Percentiles rank a stretch among this genome's conserved stretches.
Conservation (phyloP, 345 rosid genomes). For the Ceriops decandra region DNA sequence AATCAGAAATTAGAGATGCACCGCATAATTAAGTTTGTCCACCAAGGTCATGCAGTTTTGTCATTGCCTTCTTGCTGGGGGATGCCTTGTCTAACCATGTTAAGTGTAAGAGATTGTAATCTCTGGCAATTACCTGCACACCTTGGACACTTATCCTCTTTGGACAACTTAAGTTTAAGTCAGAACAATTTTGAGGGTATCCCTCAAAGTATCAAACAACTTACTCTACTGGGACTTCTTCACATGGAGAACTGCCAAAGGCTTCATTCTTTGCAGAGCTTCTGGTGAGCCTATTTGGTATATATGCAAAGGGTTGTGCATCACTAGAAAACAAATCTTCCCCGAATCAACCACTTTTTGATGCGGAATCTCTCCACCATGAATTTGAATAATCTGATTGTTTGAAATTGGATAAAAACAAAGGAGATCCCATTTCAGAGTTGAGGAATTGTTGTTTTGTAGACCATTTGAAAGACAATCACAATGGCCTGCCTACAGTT, state of each 20-base stretch:
- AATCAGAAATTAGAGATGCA: no score
- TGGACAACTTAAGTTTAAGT: conserved; percentile 2
- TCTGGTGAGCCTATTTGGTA: neutral
- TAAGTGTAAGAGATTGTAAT: no score
- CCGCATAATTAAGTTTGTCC: no score
- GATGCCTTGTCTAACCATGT: no score
- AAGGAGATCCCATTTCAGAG: no score
- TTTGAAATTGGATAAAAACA: neutral
- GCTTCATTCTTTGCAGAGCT: conserved; percentile 12
- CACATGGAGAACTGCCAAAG: conserved; percentile 6
- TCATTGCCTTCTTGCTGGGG: no score
- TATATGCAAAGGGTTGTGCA: neutral
- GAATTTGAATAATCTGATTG: conserved; percentile 5
- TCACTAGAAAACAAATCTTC: conserved; percentile 3
- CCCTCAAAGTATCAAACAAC: conserved; percentile 1
- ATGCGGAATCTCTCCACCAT: neutral
- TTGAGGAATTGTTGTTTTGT: conserved; percentile 3
- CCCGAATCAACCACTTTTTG: neutral
- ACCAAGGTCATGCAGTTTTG: no score
- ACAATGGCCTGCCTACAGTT: neutral
- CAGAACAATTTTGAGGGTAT: conserved; percentile 5
- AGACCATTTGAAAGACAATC: neutral
- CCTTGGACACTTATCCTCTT: neutral
- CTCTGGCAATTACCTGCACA: neutral
- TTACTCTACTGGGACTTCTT: neutral